Conservation (phyloP, 164 flowering plant genomes). For the Piper betle region DNA sequence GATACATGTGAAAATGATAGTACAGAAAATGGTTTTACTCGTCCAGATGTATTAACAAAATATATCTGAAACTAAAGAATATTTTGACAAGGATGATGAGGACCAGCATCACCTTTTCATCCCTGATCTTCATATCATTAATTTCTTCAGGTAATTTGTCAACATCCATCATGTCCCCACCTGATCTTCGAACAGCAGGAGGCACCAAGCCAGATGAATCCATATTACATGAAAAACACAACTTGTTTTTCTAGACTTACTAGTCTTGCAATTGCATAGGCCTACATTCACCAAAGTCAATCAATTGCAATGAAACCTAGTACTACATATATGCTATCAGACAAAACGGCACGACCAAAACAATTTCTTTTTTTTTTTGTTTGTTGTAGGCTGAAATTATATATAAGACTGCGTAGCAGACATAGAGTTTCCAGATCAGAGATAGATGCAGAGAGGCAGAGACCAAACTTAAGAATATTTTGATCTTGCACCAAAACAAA, state of each 20-base stretch:
- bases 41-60: neutral
- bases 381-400: too few relatives aligned
- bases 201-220: slow-evolving; percentile 28
- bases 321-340: too few relatives aligned
- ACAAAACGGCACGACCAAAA: too few relatives aligned
- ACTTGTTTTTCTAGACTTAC: neutral
- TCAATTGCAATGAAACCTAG: too few relatives aligned
- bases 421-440: too few relatives aligned
- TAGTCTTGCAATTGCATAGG: neutral
- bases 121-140: slow-evolving; percentile 57
- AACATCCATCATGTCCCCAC: slow-evolving; percentile 25
- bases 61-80: neutral
- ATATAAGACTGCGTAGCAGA: too few relatives aligned
- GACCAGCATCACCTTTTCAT: slow-evolving; percentile 38
- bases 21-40: neutral
- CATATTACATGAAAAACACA: slow-evolving; percentile 15
- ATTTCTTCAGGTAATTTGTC: slow-evolving; percentile 59
- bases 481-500: neutral
- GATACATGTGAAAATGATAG: neutral
- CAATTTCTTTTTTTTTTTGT: too few relatives aligned
- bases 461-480: too few relatives aligned
- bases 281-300: neutral
- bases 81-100: neutral
- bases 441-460: too few relatives aligned
- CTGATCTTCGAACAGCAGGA: slow-evolving; percentile 23